A percentile compares a stretch with the other conserved stretches of the same genome.
phyloP scores from a whole-genome alignment of 2,329 filamentous ascomycete species.

The Calonectria ilicicola region DNA sequence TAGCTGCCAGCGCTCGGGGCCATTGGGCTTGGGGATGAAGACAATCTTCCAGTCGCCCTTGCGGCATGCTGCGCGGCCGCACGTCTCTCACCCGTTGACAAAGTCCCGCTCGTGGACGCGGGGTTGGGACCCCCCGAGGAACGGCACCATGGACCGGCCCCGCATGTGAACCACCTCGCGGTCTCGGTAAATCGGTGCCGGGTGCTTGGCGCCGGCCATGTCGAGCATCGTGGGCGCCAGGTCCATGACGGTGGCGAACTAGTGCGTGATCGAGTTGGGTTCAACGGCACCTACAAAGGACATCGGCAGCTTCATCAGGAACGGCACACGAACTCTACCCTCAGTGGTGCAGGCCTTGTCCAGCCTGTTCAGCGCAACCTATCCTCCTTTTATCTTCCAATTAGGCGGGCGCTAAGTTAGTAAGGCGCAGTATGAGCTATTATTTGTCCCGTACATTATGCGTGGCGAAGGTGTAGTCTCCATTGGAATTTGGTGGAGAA shows the following conservation, averaged over 20 bases:
- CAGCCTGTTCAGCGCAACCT: conserved; percentile 50
- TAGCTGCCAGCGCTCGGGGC: conserved; percentile 66
- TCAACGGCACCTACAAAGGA: neutral
- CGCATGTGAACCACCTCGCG: conserved; percentile 64
- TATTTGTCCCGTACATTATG: too few species aligned
- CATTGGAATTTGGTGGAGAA: too few species aligned
- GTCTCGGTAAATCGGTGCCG: conserved; percentile 50
- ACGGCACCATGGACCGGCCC: conserved; percentile 59
- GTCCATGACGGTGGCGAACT: conserved; percentile 59
- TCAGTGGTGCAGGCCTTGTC: conserved; percentile 58
- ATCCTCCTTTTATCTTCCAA: too few species aligned
- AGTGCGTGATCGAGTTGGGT: conserved; percentile 7
- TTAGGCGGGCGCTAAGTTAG: too few species aligned
- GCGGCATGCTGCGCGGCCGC: conserved; percentile 63
- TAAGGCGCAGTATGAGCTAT: too few species aligned
- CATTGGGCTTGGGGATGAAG: conserved; percentile 64
- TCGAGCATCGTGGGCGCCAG: conserved; percentile 60
- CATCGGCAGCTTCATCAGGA: conserved; percentile 52
- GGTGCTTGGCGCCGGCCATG: conserved; percentile 47
- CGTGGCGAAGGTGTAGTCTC: too few species aligned
- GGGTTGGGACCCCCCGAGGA: conserved; percentile 49
- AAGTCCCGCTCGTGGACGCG: conserved; percentile 62
- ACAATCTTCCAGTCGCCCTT: conserved; percentile 69
- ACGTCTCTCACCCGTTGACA: conserved; percentile 67
- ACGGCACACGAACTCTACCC: conserved; percentile 57